These are phyloP conservation scores for Uronychia setigera DNA, from an alignment of 73 alveolate species.

Conservation along the genomic window DNA sequence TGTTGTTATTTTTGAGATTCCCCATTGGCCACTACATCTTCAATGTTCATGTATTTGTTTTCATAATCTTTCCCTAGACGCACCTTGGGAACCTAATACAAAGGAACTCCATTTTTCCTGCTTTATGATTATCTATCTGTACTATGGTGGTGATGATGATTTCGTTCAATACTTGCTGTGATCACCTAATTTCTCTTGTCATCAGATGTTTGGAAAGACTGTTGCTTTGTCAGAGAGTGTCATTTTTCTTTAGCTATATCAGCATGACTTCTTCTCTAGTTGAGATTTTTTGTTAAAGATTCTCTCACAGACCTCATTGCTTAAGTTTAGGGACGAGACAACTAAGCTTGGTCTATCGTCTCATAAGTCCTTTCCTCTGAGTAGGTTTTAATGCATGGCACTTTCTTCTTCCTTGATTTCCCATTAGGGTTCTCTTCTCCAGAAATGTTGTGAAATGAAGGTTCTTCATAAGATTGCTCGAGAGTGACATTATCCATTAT, in stretches of 20 bases:
- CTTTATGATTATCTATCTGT: too few relatives aligned
- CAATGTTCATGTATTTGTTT: too few relatives aligned
- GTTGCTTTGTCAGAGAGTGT: not conserved
- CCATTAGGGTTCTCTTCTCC: not conserved
- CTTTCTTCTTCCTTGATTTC: not conserved
- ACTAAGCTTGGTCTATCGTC: not conserved
- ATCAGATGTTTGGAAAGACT: too few relatives aligned
- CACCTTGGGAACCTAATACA: not conserved
- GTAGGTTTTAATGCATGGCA: not conserved
- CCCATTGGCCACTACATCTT: too few relatives aligned
- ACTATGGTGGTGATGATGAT: not conserved
- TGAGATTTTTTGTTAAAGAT: too few relatives aligned
- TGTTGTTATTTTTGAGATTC: too few relatives aligned
- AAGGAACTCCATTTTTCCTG: not conserved
- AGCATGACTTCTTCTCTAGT: too few relatives aligned
- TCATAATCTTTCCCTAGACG: too few relatives aligned
- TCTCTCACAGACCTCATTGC: too few relatives aligned
- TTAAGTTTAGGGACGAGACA: not conserved
- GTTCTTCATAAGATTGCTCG: not conserved
- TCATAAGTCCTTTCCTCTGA: not conserved
- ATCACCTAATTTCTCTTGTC: too few relatives aligned
- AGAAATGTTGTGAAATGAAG: not conserved
- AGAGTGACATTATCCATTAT: too few relatives aligned
- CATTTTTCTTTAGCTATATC: not conserved
- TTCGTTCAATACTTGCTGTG: not conserved